Conservation (phyloP, 495 filamentous ascomycete genomes). For the Aspergillus bridgeri region DNA sequence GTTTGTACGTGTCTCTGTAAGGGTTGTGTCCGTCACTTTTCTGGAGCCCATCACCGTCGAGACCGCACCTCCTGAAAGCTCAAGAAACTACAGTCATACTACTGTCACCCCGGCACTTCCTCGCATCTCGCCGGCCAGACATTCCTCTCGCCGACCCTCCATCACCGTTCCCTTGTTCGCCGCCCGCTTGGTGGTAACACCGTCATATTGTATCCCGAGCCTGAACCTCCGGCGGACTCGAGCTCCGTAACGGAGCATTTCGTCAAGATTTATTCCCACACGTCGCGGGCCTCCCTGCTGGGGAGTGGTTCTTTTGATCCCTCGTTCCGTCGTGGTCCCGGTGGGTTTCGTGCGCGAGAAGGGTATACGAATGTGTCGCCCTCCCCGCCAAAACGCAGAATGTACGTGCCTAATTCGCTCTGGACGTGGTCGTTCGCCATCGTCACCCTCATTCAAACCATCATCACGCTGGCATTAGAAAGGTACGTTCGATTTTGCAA, state of each 20-base stretch:
- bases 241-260: slow-evolving; percentile 46
- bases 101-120: background rate
- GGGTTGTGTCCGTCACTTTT: background rate
- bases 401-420: slow-evolving; percentile 70
- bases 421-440: slow-evolving; percentile 89
- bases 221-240: slow-evolving; percentile 24
- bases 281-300: slow-evolving; percentile 61
- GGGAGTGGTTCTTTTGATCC: slow-evolving; percentile 55
- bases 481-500: slow-evolving; percentile 54
- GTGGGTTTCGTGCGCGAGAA: slow-evolving; percentile 55
- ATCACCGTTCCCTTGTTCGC: slow-evolving; percentile 11
- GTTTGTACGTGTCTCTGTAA: slow-evolving; percentile 13
- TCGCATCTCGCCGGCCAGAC: background rate
- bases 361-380: slow-evolving; percentile 44
- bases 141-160: slow-evolving; percentile 4
- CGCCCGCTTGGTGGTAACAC: slow-evolving; percentile 34
- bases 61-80: slow-evolving; percentile 16
- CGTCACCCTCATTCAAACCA: slow-evolving; percentile 69
- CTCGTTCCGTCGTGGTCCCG: slow-evolving; percentile 41
- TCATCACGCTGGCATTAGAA: slow-evolving; percentile 78
- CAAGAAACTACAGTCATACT: background rate
- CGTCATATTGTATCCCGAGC: slow-evolving; percentile 37
- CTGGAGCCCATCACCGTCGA: slow-evolving; percentile 5
- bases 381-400: slow-evolving; percentile 30
- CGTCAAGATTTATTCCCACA: slow-evolving; percentile 60